Percentiles rank a stretch among this genome's conserved stretches.
These are phyloP conservation scores for Striga hermonthica DNA, from an alignment of 305 asterid genomes.

Conservation along the genomic window DNA sequence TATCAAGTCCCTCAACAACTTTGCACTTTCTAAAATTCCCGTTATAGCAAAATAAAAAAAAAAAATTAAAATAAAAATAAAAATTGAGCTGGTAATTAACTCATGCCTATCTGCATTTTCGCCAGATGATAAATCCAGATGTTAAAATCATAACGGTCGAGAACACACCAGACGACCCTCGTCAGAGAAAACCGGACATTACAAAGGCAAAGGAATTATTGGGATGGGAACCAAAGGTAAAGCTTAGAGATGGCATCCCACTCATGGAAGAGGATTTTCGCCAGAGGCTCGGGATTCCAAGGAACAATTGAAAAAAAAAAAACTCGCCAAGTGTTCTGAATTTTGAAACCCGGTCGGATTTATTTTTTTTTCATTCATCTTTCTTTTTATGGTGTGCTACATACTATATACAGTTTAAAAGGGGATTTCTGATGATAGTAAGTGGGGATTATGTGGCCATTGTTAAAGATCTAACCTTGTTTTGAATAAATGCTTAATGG, in stretches of 20 bases:
- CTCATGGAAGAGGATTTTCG: conserved; percentile 66
- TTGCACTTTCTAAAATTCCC: neutral
- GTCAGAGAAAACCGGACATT: conserved; percentile 58
- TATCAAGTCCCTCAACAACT: neutral
- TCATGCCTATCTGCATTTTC: neutral
- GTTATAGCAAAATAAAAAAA: neutral
- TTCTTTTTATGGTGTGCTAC: no score
- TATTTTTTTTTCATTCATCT: no score
- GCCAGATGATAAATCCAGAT: conserved; percentile 56
- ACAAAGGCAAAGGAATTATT: conserved; percentile 53
- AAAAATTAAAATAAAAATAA: no score
- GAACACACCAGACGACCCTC: conserved; percentile 71
- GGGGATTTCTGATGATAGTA: neutral
- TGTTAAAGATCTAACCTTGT: neutral
- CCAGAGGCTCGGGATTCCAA: conserved; percentile 49
- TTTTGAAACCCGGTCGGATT: neutral
- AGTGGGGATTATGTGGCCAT: neutral
- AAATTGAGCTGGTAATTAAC: neutral
- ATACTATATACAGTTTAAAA: no score
- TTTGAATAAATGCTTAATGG: neutral
- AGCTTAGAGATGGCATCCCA: conserved; percentile 56
- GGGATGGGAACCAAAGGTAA: conserved; percentile 64
- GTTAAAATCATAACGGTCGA: conserved; percentile 50
- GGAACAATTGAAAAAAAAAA: conserved; percentile 31
- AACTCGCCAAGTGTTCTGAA: neutral